Percentiles rank a stretch among this genome's conserved stretches.
Conservation (phyloP, 2,329 filamentous ascomycete species). For the Sclerotinia subarctica region DNA sequence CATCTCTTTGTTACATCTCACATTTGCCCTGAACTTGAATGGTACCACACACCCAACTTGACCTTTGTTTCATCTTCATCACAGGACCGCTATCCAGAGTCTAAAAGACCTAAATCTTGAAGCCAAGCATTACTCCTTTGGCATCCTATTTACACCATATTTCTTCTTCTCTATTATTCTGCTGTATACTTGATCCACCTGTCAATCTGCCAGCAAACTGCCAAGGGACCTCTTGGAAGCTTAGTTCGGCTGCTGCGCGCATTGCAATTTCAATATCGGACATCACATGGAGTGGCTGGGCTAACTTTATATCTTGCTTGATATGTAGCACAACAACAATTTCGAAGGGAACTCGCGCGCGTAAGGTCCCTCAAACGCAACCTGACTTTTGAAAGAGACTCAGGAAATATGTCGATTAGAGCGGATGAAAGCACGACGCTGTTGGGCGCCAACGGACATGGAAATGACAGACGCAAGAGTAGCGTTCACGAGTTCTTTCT, state of each 20-base stretch:
- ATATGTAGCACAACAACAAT: slow-evolving; percentile 27
- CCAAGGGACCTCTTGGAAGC: slow-evolving; percentile 5
- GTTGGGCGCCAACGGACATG: slow-evolving; percentile 25
- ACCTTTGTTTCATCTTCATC: slow-evolving; percentile 7
- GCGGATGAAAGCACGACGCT: slow-evolving; percentile 28
- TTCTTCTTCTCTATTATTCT: background rate
- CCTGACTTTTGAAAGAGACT: too few relatives aligned
- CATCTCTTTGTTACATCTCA: slow-evolving; percentile 16
- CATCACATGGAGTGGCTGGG: slow-evolving; percentile 13
- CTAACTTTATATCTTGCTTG: slow-evolving; percentile 24
- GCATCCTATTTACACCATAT: background rate
- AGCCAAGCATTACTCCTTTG: slow-evolving; percentile 7
- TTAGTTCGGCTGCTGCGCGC: slow-evolving; percentile 6
- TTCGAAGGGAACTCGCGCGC: slow-evolving; percentile 26
- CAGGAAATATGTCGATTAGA: background rate
- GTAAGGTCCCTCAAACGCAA: slow-evolving; percentile 13
- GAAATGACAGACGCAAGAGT: slow-evolving; percentile 20
- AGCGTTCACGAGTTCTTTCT: slow-evolving; percentile 32
- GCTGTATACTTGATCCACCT: background rate
- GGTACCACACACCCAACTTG: background rate
- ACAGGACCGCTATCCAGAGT: background rate
- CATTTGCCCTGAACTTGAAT: slow-evolving; percentile 2
- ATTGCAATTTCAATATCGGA: slow-evolving; percentile 15
- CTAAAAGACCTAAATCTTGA: slow-evolving; percentile 1
- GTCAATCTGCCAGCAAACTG: slow-evolving; percentile 9